A percentile compares a stretch with the other conserved stretches of the same genome.
Conservation (phyloP, 139 green algal species). For the Chlamydomonas eustigma region DNA sequence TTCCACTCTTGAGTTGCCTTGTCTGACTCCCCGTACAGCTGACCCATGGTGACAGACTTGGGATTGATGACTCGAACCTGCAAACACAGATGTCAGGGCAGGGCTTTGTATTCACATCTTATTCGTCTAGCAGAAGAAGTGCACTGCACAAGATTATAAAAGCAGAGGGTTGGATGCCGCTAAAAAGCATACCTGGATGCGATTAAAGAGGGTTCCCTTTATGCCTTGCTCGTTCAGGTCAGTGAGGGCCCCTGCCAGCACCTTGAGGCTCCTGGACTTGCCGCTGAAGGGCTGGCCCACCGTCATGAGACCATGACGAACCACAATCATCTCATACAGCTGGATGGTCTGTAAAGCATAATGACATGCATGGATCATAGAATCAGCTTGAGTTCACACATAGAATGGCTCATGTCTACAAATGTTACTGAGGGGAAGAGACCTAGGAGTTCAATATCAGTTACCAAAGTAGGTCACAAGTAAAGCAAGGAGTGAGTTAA, state of each 20-base stretch:
- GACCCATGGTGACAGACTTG: constrained; percentile 79
- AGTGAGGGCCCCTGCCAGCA: constrained; percentile 55
- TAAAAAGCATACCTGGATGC: constrained; percentile 53
- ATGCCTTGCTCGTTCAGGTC: constrained; percentile 34
- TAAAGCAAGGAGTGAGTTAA: no score
- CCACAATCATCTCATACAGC: constrained; percentile 88
- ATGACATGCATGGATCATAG: no score
- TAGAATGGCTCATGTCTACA: no score
- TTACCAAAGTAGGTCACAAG: no score
- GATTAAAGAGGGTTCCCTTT: constrained; percentile 50
- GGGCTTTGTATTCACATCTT: no score
- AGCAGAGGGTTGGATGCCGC: no score
- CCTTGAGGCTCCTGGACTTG: constrained; percentile 48
- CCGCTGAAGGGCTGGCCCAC: constrained; percentile 67
- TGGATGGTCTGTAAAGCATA: constrained; percentile 23
- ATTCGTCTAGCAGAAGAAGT: no score
- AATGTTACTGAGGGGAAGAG: no score
- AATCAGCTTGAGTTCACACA: no score
- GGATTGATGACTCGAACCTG: constrained; percentile 62
- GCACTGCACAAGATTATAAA: no score
- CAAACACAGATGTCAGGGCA: no score
- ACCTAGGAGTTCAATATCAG: no score
- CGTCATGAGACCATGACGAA: constrained; percentile 80
- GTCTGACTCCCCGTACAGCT: constrained; percentile 21
- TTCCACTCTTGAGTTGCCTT: constrained; percentile 67